Evolutionary conservation across 2,329 filamentous ascomycete genomes (phyloP).

Genomic region (Rutstroemia sp.): DNA sequence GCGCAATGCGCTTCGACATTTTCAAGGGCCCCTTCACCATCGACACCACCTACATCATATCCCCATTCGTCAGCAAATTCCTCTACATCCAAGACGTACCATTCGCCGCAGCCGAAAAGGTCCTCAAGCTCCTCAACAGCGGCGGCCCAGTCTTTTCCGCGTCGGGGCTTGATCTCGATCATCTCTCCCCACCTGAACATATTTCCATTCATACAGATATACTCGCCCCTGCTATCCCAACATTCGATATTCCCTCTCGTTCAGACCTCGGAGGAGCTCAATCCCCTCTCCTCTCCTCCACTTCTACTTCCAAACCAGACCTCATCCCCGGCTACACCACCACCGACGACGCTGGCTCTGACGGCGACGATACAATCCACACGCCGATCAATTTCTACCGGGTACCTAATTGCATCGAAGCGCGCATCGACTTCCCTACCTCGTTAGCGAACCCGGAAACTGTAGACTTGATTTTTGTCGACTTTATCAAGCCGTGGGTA

Average conservation of each 20-base stretch:
- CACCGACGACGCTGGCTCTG: constrained; percentile 69
- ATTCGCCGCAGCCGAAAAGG: constrained; percentile 62
- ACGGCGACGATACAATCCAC: constrained; percentile 90
- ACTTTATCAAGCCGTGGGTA: constrained; percentile 82
- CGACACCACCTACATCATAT: constrained; percentile 79
- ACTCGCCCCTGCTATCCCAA: constrained; percentile 12
- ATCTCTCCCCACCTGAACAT: constrained; percentile 28
- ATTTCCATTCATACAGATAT: constrained; percentile 17
- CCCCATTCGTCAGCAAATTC: constrained; percentile 78
- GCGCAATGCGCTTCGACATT: constrained; percentile 89
- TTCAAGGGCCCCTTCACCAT: constrained; percentile 87
- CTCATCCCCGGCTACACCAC: constrained; percentile 77
- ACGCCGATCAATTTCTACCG: constrained; percentile 64
- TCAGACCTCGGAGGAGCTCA: background rate
- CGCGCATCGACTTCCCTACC: constrained; percentile 53
- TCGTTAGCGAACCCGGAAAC: constrained; percentile 49
- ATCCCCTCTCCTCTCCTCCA: constrained; percentile 5
- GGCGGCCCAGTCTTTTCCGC: constrained; percentile 39
- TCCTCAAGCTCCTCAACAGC: constrained; percentile 54
- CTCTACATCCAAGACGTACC: constrained; percentile 74
- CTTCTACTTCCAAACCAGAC: constrained; percentile 30
- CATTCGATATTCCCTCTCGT: background rate
- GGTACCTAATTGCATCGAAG: constrained; percentile 78
- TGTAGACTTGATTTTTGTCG: constrained; percentile 85
- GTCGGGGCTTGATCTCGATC: constrained; percentile 24